Base-by-base conservation (phyloP, 148 eudicot genomes). In the Chenopodium quinoa region DNA sequence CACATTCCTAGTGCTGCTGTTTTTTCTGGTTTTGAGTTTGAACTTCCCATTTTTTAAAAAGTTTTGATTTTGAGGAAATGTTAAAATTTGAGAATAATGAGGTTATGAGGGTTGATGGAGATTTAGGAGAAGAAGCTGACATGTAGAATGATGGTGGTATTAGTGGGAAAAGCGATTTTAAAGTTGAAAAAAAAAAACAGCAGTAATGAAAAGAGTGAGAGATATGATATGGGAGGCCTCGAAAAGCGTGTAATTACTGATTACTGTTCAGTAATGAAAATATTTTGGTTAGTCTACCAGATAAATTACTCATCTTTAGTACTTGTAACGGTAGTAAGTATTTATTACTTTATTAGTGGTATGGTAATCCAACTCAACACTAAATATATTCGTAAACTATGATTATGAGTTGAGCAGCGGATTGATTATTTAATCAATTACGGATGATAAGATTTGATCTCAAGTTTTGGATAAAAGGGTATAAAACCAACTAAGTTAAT, bases 1-100 rank as follows among this genome's bases (percentile, higher is more conserved):
- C 98, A 93, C 66, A 93, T 89, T 48, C 84, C 86, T 56, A 95
- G 48, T 19, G 97, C 94, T 65, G 82, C 91, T 50, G 91, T 87
- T 76, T 87, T 92, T 47, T 95, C 93, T 22, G 84, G 9, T 80
- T 91, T 94, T 25, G 98, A 92, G 81, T 78, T 91, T 76, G 90
- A 73, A 58, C 83, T 78, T 10, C 94, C 93, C 98, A 94, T 91
- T 74, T 67, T 23, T 22, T 22, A 0, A 20, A 5, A 56, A 56
- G 22, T 17, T 56, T 56, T 56, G 22, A 19, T 50, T 50, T 12
- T 50, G 73, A 2, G 34, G 6, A 67, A 7, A 34, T 73, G 52
- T 1, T 16, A 56, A 6, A 17, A 56, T 48, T 56, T 14, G 62
- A 56, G 16, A 56, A 56, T 56, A 17, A 10, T 77, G 48, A 37